Evolutionary conservation across 352 stramenopile species (phyloP).

Genomic region (Peronospora destructor): DNA sequence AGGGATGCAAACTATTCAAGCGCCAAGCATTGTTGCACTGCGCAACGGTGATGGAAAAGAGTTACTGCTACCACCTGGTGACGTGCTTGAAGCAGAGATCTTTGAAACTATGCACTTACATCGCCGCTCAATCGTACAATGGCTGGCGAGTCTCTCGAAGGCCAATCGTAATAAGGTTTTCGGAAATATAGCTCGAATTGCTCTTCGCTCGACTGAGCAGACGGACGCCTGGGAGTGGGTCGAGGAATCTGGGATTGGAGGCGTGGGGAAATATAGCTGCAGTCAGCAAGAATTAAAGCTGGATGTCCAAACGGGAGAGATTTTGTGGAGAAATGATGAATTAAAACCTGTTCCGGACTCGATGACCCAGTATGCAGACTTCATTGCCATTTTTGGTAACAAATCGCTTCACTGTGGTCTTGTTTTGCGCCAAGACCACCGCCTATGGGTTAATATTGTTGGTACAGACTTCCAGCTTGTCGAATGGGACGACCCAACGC

Average conservation of each 20-base stretch:
- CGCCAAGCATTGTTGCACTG: conserved; percentile 73
- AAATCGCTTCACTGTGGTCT: conserved; percentile 85
- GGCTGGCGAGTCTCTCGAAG: conserved; percentile 35
- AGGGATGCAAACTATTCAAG: conserved; percentile 83
- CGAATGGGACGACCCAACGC: conserved; percentile 80
- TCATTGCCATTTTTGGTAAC: conserved; percentile 77
- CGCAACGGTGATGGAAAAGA: conserved; percentile 46
- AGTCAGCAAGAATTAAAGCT: conserved; percentile 76
- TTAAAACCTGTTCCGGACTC: conserved; percentile 87
- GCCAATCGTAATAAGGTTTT: conserved; percentile 37
- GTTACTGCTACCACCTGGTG: conserved; percentile 62
- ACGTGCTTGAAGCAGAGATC: conserved; percentile 82
- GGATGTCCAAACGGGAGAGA: conserved; percentile 81
- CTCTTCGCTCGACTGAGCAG: conserved; percentile 52
- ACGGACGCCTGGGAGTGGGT: conserved; percentile 58
- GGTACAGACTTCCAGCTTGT: conserved; percentile 82
- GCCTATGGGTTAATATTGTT: conserved; percentile 86
- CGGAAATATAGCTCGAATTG: conserved; percentile 64
- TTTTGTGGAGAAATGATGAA: conserved; percentile 88
- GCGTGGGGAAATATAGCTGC: conserved; percentile 64
- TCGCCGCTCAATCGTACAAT: conserved; percentile 68
- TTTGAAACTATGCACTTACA: conserved; percentile 82
- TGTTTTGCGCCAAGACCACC: conserved; percentile 78
- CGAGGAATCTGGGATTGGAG: conserved; percentile 44
- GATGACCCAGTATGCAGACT: conserved; percentile 87